Evolutionary conservation across 2,329 filamentous ascomycete species (phyloP), one percentile per base, ranked within the genome.

Genomic region (Paraphoma chrysanthemicola): DNA sequence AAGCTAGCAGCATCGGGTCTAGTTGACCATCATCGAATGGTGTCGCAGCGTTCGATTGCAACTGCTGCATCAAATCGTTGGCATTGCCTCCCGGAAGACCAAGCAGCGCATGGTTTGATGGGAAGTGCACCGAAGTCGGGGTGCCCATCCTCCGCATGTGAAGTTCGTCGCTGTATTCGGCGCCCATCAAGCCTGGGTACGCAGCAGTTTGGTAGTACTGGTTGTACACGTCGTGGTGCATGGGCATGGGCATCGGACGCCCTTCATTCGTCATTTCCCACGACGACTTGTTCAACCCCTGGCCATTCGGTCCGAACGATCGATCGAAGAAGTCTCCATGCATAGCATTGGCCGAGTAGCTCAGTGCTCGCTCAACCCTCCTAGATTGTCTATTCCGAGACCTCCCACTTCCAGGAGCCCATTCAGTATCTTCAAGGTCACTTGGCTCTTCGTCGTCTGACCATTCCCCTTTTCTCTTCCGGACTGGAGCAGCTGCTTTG

Each of bases 221-320:
- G 31, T 80, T 78, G 53, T 79, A 78, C 47, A 78, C 64, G 42
- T 81, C 78, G 16, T 72, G 72, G 39, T 79, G 74, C 48, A 66
- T 64, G 31, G 79, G 78, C 56, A 78, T 71, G 17, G 83, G 81
- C 51, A 81, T 67, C 4, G 79, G 77, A 53, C 79, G 77, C 23
- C 82, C 81, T 41, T 84, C 83, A 63, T 85, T 84, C 39, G 75
- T 79, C 48, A 79, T 77, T 48, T 84, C 80, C 78, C 84, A 87
- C 1, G 80, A 79, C 2, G 82, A 82, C 58, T 74, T 77, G 44
- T 76, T 77, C 48, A 80, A 79, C n/a, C 66, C 67, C 43, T 60
- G 61, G 3, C 66, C 59, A 44, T 72, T 72, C 7, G 67, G 60
- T 9, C 66, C 71, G 51, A 69, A 76, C 6, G 60, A 56, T 8